Evolutionary conservation across 2,329 filamentous ascomycete species (phyloP).

Genomic region (Ophiostoma perfectum): DNA sequence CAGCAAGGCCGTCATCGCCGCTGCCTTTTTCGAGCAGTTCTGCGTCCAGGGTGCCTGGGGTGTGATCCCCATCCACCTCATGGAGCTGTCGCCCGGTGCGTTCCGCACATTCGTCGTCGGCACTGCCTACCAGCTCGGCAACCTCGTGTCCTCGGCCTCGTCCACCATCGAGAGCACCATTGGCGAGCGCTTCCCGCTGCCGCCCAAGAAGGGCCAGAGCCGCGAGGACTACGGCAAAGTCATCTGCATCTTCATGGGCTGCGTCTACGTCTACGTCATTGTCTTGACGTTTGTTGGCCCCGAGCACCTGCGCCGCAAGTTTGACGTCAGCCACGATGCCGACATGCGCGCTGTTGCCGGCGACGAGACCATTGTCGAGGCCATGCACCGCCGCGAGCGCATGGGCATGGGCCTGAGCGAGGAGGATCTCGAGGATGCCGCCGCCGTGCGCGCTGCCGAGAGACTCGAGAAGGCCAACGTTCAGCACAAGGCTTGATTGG

Average conservation of each 20-base stretch:
- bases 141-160: slow-evolving; percentile 63
- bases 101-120: slow-evolving; percentile 72
- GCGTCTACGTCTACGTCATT: slow-evolving; percentile 63
- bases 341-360: slow-evolving; percentile 45
- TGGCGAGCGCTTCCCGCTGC: slow-evolving; percentile 67
- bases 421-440: slow-evolving; percentile 27
- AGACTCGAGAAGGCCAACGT: slow-evolving; percentile 12
- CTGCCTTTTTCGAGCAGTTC: slow-evolving; percentile 65
- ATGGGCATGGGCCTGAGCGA: slow-evolving; percentile 26
- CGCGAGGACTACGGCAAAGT: slow-evolving; percentile 75
- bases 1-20: slow-evolving; percentile 55
- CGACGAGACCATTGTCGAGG: slow-evolving; percentile 33
- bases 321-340: slow-evolving; percentile 46
- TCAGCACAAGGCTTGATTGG: slow-evolving; percentile 4
- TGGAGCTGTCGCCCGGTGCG: slow-evolving; percentile 66
- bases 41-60: slow-evolving; percentile 73
- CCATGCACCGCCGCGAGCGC: slow-evolving; percentile 26
- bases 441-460: slow-evolving; percentile 17
- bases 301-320: slow-evolving; percentile 47
- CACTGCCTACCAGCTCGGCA: slow-evolving; percentile 71
- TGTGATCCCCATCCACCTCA: slow-evolving; percentile 70
- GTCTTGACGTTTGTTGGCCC: slow-evolving; percentile 58
- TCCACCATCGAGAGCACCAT: slow-evolving; percentile 72
- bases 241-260: slow-evolving; percentile 87
- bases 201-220: slow-evolving; percentile 41